Evolutionary conservation across 768 basidiomycete genomes (phyloP).

Genomic region (Leccinum pellstonianum): DNA sequence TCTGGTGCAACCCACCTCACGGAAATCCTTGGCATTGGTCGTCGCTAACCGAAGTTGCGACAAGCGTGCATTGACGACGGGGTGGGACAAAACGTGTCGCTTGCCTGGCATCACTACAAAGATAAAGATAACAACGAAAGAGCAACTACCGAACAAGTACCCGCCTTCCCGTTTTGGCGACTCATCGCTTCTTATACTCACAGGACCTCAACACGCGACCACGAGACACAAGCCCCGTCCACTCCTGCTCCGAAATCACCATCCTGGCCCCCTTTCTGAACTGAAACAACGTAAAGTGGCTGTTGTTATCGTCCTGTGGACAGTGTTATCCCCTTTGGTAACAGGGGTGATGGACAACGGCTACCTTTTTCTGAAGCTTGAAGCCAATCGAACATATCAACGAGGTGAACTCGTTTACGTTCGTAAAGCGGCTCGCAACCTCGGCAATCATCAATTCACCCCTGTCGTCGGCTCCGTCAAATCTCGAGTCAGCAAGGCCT

Average conservation of each 20-base stretch:
- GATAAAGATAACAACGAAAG: not conserved
- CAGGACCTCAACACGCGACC: conserved; percentile 76
- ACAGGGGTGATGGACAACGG: not conserved
- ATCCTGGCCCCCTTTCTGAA: conserved; percentile 62
- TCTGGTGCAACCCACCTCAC: conserved; percentile 52
- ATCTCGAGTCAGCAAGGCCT: not conserved
- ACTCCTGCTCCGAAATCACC: conserved; percentile 54
- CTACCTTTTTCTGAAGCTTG: conserved; percentile 64
- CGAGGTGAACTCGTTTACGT: conserved; percentile 62
- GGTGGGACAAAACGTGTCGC: conserved; percentile 62
- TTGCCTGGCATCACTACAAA: conserved; percentile 32
- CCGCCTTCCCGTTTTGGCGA: conserved; percentile 1
- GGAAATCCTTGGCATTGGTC: conserved; percentile 72
- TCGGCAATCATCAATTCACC: conserved; percentile 87
- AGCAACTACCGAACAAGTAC: not conserved
- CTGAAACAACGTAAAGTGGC: conserved; percentile 83
- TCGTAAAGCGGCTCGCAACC: conserved; percentile 79
- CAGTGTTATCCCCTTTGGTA: conserved; percentile 1
- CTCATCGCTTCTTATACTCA: conserved; percentile 84
- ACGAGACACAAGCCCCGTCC: conserved; percentile 51
- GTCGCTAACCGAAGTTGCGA: conserved; percentile 63
- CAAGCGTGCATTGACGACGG: conserved; percentile 69
- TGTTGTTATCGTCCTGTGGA: conserved; percentile 72
- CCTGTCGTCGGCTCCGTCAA: conserved; percentile 37
- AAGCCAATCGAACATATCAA: conserved; percentile 73